Evolutionary conservation across 2,329 filamentous ascomycete genomes (phyloP).

Genomic region (Neodidymelliopsis sp.): DNA sequence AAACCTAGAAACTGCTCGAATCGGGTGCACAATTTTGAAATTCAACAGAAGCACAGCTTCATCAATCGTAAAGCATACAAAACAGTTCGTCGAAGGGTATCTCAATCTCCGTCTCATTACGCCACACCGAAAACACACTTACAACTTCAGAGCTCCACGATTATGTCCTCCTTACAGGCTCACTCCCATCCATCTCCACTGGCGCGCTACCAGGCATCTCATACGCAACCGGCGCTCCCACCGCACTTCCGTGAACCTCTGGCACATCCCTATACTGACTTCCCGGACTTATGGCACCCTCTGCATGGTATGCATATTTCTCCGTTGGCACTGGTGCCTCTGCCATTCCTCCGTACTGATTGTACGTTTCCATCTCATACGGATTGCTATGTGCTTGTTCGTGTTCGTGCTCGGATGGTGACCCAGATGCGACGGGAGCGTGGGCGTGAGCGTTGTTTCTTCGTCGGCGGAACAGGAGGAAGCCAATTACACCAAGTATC

Average conservation of each 20-base stretch:
- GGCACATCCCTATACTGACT: constrained; percentile 8
- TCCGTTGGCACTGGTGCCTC: constrained; percentile 6
- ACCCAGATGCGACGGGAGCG: constrained; percentile 4
- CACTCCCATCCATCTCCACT: constrained; percentile 17
- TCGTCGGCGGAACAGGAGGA: constrained; percentile 20
- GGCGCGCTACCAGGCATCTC: constrained; percentile 15
- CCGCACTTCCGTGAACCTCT: constrained; percentile 7
- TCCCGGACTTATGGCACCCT: not conserved
- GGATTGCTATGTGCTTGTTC: constrained; percentile 18
- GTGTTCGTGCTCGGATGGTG: constrained; percentile 14
- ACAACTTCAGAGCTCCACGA: not conserved
- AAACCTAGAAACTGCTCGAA: no score
- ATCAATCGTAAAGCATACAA: no score
- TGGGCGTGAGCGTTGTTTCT: constrained; percentile 7
- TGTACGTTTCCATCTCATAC: constrained; percentile 13
- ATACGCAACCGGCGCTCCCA: not conserved
- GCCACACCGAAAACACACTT: not conserved
- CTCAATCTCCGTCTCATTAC: not conserved
- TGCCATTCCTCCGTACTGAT: constrained; percentile 7
- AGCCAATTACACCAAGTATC: constrained; percentile 13
- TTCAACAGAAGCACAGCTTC: no score
- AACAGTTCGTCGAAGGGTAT: no score
- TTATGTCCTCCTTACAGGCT: not conserved
- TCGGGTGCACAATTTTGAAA: no score
- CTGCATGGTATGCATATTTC: constrained; percentile 17